These are phyloP conservation scores for Zygnema cylindricum DNA, from an alignment of 139 green algal genomes.

Conservation along the genomic window DNA sequence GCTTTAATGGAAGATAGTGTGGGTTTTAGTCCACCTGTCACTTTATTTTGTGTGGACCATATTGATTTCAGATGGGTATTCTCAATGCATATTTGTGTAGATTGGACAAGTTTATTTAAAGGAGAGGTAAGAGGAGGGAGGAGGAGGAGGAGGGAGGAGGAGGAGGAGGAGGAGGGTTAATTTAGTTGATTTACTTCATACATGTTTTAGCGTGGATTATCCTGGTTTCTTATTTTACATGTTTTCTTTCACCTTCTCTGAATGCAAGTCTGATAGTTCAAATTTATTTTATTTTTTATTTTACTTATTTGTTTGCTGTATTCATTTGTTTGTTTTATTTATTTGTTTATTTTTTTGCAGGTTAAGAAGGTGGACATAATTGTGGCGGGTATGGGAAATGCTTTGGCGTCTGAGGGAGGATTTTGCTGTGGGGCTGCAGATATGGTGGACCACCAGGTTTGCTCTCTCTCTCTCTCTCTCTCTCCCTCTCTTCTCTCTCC, in stretches of 20 bases:
- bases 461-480: slow-evolving; percentile 56
- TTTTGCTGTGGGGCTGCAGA: slow-evolving; percentile 79
- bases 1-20: too few relatives aligned
- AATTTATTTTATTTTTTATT: slow-evolving; percentile 1
- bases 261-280: background rate
- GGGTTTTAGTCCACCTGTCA: too few relatives aligned
- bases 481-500: background rate
- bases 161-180: too few relatives aligned
- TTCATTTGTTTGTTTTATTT: slow-evolving; percentile 6
- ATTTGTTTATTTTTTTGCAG: slow-evolving; percentile 8
- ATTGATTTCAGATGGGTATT: too few relatives aligned
- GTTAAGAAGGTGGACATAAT: slow-evolving; percentile 85
- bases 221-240: too few relatives aligned
- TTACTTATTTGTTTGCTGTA: background rate
- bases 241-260: background rate
- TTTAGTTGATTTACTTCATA: too few relatives aligned
- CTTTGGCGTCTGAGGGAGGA: slow-evolving; percentile 85
- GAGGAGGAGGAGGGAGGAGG: too few relatives aligned
- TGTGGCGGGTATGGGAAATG: slow-evolving; percentile 80
- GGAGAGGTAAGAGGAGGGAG: too few relatives aligned
- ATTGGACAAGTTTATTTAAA: too few relatives aligned
- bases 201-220: too few relatives aligned
- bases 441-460: slow-evolving; percentile 90
- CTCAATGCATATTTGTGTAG: too few relatives aligned
- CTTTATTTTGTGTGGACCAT: too few relatives aligned